phyloP scores from a whole-genome alignment of 2,329 filamentous ascomycete genomes.

The Dichotomopilus funicola region DNA sequence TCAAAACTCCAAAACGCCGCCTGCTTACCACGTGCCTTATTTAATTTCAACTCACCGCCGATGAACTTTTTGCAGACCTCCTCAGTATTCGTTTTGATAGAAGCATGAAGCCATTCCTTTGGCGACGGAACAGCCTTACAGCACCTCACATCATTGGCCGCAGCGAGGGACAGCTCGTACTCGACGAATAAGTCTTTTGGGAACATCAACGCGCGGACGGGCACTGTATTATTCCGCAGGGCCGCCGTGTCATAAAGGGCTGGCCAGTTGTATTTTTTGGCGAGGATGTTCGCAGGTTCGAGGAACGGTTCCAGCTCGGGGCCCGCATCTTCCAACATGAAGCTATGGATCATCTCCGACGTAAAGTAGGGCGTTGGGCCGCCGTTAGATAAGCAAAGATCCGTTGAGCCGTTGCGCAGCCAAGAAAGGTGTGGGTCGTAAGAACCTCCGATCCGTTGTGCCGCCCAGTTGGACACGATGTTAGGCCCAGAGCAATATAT shows the following conservation, averaged over 20 bases:
- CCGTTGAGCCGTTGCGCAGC: constrained; percentile 27
- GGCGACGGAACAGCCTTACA: background rate
- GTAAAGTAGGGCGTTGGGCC: constrained; percentile 50
- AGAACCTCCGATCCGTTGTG: constrained; percentile 41
- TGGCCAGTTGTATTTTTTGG: constrained; percentile 53
- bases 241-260: constrained; percentile 56
- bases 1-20: too few relatives aligned
- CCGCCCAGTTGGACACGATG: constrained; percentile 55
- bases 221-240: constrained; percentile 55
- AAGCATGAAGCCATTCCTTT: constrained; percentile 5
- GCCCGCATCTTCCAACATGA: constrained; percentile 57
- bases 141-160: constrained; percentile 34
- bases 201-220: constrained; percentile 61
- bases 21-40: background rate
- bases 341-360: constrained; percentile 64
- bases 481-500: constrained; percentile 53
- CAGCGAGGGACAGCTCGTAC: constrained; percentile 53
- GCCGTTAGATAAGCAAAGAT: constrained; percentile 30
- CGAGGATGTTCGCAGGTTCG: constrained; percentile 52
- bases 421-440: constrained; percentile 25
- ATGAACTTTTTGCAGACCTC: constrained; percentile 7
- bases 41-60: background rate
- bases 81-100: constrained; percentile 8
- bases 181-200: constrained; percentile 70
- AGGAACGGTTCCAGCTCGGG: constrained; percentile 44